phyloP scores from a whole-genome alignment of 2,329 filamentous ascomycete species.

The Xylariales sp. region DNA sequence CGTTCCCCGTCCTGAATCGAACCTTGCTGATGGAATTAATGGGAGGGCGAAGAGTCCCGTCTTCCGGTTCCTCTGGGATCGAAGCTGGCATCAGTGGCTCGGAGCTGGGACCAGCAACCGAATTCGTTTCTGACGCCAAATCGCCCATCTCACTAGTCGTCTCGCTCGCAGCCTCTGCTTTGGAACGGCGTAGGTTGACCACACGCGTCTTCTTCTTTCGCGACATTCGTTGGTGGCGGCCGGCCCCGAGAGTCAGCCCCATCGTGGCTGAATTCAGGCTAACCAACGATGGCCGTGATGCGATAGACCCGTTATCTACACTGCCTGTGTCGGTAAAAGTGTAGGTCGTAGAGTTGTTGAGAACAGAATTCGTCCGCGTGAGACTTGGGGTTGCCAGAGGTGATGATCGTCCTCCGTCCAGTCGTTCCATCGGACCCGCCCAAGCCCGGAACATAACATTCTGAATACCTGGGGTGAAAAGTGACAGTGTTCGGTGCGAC shows the following conservation, averaged over 20 bases:
- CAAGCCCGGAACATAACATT: conserved; percentile 92
- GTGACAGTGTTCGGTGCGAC: conserved; percentile 82
- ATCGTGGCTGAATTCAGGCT: conserved; percentile 58
- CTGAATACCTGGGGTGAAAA: conserved; percentile 86
- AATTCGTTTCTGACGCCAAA: conserved; percentile 47
- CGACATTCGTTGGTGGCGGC: conserved; percentile 53
- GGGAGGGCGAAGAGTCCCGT: conserved; percentile 30
- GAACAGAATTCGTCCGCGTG: conserved; percentile 59
- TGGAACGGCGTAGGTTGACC: conserved; percentile 70
- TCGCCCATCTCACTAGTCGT: conserved; percentile 48
- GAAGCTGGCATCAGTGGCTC: conserved; percentile 53
- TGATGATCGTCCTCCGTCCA: conserved; percentile 49
- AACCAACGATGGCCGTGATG: conserved; percentile 64
- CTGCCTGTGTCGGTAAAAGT: conserved; percentile 71
- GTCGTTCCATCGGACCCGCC: conserved; percentile 72
- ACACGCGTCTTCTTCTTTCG: conserved; percentile 82
- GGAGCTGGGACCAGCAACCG: conserved; percentile 55
- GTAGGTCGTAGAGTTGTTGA: conserved; percentile 57
- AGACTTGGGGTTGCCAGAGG: conserved; percentile 49
- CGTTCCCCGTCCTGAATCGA: conserved; percentile 31
- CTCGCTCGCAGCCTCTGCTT: conserved; percentile 45
- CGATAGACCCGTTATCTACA: conserved; percentile 54
- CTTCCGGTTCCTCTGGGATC: conserved; percentile 56
- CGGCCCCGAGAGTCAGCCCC: conserved; percentile 60
- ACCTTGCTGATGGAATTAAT: conserved; percentile 30